These are phyloP conservation scores for Mimosa bimucronata DNA, from an alignment of 306 rosid species.

Conservation along the genomic window DNA sequence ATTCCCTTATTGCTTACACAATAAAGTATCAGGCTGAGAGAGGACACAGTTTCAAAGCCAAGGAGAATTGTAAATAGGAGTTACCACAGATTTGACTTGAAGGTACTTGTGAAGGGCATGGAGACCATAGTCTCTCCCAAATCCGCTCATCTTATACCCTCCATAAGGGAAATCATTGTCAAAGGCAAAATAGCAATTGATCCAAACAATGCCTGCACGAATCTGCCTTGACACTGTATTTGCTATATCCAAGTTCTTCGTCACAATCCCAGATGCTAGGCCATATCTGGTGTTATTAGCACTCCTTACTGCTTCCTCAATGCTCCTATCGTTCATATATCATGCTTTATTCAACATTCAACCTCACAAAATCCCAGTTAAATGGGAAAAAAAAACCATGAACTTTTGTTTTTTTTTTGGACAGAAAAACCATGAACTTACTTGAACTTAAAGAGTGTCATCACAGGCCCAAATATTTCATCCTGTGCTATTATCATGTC, in stretches of 20 bases:
- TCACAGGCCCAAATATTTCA: constrained; percentile 92
- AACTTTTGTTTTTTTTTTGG: no score
- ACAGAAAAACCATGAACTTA: constrained; percentile 33
- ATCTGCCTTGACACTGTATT: constrained; percentile 85
- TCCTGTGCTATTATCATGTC: constrained; percentile 74
- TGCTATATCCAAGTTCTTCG: constrained; percentile 68
- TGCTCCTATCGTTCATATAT: constrained; percentile 49
- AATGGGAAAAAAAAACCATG: neutral
- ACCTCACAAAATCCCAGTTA: neutral
- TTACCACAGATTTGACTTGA: constrained; percentile 75
- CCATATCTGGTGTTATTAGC: constrained; percentile 83
- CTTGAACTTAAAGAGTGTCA: constrained; percentile 81
- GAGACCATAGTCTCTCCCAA: constrained; percentile 80
- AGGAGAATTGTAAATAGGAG: constrained; percentile 80
- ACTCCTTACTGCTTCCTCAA: constrained; percentile 71
- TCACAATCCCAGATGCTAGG: constrained; percentile 81
- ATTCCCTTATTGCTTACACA: neutral
- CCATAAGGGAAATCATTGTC: constrained; percentile 75
- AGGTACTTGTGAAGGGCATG: constrained; percentile 70
- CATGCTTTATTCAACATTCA: constrained; percentile 20
- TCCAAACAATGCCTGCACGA: constrained; percentile 80
- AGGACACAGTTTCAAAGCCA: constrained; percentile 64
- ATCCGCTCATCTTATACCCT: constrained; percentile 88
- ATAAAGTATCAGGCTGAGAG: neutral
- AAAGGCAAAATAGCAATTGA: constrained; percentile 77